These are phyloP conservation scores for Trypanosoma theileri DNA, from an alignment of 208 protist species.

Conservation along the genomic window DNA sequence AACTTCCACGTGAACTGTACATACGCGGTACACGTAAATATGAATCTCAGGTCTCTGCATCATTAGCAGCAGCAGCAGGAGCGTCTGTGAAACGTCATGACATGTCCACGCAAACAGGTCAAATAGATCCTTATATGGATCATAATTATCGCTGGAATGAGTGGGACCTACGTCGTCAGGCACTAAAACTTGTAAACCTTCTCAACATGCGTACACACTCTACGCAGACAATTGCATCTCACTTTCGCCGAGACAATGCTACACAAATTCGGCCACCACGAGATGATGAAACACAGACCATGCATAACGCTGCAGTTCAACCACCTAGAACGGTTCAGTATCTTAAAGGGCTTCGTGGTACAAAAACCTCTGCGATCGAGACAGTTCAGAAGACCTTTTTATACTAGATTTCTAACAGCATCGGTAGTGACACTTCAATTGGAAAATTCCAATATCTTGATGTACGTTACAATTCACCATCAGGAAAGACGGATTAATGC, in stretches of 20 bases:
- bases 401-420: slow-evolving; percentile 37
- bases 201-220: slow-evolving; percentile 87
- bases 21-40: slow-evolving; percentile 63
- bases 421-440: too few relatives aligned
- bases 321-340: slow-evolving; percentile 82
- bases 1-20: slow-evolving; percentile 80
- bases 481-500: background rate
- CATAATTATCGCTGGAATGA: slow-evolving; percentile 93
- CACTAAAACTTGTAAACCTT: slow-evolving; percentile 89
- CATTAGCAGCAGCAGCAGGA: background rate
- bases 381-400: slow-evolving; percentile 79
- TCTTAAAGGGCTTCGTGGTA: slow-evolving; percentile 87
- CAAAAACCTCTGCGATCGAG: slow-evolving; percentile 69
- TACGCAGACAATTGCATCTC: slow-evolving; percentile 78
- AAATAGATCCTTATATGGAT: slow-evolving; percentile 85
- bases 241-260: slow-evolving; percentile 81
- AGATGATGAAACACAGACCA: slow-evolving; percentile 75
- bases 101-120: slow-evolving; percentile 82
- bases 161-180: slow-evolving; percentile 91
- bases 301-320: slow-evolving; percentile 81
- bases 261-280: slow-evolving; percentile 77
- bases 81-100: slow-evolving; percentile 9
- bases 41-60: slow-evolving; percentile 26
- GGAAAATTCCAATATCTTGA: too few relatives aligned
- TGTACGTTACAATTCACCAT: background rate